Evolutionary conservation across 306 rosid genomes (phyloP), one percentile per base, ranked within the genome.

Genomic region (Cyclanthera cordifolia): DNA sequence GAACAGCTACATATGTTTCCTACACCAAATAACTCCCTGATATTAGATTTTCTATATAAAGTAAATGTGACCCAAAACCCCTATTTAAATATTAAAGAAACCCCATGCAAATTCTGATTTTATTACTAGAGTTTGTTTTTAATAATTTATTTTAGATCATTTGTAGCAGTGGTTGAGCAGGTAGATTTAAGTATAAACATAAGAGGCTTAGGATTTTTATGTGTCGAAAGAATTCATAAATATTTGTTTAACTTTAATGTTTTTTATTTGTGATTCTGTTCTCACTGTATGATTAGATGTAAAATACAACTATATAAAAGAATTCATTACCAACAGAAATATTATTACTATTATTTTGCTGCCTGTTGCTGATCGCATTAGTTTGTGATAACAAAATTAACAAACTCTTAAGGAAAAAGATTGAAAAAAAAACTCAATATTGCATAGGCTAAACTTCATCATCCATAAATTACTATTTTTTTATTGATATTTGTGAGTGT

Each of bases 21-120:
- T 66, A 14, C 71, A 66, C 71, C 55, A n/a, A 46, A 66, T 66
- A 66, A 66, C 71, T 66, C 71, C 25, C 71, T 24, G 11, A 47
- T 66, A 54, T 25, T 39, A 23, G 37, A 66, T 66, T 66, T 66
- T 66, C 55, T 66, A 47, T 15, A 20, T 25, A 66, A 66, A 47
- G 71, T 25, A 6, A 37, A 37, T 1, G 43, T 37, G 43, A 37
- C 43, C 43, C 43, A 37, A 37, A 37, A 37, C 8, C 43, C 43
- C 43, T 37, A 37, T 37, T 37, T 16, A 58, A 58, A 32, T 32
- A 30, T 28, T 66, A 34, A 66, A 66, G 71, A 66, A 37, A 66
- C 46, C 70, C 43, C 16, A 66, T 23, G 53, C 37, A 37, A 37
- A 37, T 37, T 37, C 21, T 65, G 27, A 24, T 65, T 65, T 43